These are phyloP conservation scores for Meyerozyma elateridarum DNA, from an alignment of 1,139 yeast species.

Conservation along the genomic window DNA sequence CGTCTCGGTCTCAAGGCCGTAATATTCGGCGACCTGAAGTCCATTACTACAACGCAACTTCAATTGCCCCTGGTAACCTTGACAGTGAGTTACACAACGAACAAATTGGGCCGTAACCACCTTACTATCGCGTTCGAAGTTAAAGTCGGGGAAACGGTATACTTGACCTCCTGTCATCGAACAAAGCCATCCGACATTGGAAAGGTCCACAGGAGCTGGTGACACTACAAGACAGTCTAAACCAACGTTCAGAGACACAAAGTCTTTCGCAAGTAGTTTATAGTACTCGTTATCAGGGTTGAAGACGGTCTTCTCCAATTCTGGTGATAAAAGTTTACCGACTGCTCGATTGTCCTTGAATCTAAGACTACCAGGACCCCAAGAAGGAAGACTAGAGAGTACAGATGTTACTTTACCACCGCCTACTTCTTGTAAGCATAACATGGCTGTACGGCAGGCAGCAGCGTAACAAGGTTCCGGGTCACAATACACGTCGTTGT, in stretches of 20 bases:
- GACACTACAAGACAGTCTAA: constrained; percentile 73
- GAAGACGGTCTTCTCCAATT: constrained; percentile 52
- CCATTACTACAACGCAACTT: constrained; percentile 90
- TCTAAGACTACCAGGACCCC: constrained; percentile 79
- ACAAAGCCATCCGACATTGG: constrained; percentile 66
- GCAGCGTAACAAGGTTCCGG: constrained; percentile 77
- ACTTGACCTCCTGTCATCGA: constrained; percentile 70
- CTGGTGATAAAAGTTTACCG: constrained; percentile 40
- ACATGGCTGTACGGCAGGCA: constrained; percentile 65
- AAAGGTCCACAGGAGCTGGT: constrained; percentile 62
- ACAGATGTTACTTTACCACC: constrained; percentile 82
- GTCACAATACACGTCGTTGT: constrained; percentile 37
- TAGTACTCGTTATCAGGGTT: constrained; percentile 63
- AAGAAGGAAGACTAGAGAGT: constrained; percentile 66
- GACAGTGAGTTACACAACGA: constrained; percentile 37
- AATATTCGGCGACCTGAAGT: constrained; percentile 74
- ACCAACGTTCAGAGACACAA: constrained; percentile 60
- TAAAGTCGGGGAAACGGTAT: constrained; percentile 63
- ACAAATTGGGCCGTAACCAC: constrained; percentile 58
- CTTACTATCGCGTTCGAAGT: constrained; percentile 66
- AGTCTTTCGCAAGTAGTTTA: constrained; percentile 53
- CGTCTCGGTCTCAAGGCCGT: constrained; percentile 45
- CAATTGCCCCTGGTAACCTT: constrained; percentile 78
- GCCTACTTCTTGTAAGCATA: constrained; percentile 57
- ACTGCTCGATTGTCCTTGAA: constrained; percentile 42